phyloP scores from a whole-genome alignment of 805 yeast species.

The Metschnikowia continentalis region DNA sequence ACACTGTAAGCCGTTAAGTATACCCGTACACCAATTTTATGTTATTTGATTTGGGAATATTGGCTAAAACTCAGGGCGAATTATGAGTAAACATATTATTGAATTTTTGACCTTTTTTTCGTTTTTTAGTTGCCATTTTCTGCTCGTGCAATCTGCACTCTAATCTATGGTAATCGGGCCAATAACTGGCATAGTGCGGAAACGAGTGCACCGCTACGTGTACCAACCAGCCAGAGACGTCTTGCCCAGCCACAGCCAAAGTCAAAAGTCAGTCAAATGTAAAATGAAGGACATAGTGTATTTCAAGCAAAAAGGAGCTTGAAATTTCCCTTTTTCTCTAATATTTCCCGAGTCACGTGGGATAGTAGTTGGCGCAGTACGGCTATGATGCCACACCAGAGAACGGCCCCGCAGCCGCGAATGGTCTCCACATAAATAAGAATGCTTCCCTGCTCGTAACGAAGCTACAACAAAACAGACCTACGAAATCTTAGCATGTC shows the following conservation, averaged over 20 bases:
- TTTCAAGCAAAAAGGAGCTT: background rate
- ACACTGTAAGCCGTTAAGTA: background rate
- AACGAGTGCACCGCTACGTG: background rate
- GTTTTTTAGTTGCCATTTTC: no score
- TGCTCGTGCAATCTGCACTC: background rate
- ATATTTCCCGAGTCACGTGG: background rate
- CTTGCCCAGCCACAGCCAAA: background rate
- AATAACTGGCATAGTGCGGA: background rate
- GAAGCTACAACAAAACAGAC: no score
- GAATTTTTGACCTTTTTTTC: no score
- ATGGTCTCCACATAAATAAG: background rate
- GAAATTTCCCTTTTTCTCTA: background rate
- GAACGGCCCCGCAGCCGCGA: conserved; percentile 3
- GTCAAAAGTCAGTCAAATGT: background rate
- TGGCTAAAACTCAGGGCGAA: no score
- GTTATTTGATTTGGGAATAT: no score
- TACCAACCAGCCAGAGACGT: background rate
- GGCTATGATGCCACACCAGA: conserved; percentile 1
- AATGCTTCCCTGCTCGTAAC: background rate
- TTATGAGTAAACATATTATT: no score
- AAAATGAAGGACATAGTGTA: background rate
- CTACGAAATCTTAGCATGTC: conserved; percentile 8
- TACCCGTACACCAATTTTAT: no score
- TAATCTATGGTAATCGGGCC: conserved; percentile 2
- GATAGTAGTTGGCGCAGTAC: background rate